phyloP scores from a whole-genome alignment of 768 basidiomycete species.

The Lactarius quietus region DNA sequence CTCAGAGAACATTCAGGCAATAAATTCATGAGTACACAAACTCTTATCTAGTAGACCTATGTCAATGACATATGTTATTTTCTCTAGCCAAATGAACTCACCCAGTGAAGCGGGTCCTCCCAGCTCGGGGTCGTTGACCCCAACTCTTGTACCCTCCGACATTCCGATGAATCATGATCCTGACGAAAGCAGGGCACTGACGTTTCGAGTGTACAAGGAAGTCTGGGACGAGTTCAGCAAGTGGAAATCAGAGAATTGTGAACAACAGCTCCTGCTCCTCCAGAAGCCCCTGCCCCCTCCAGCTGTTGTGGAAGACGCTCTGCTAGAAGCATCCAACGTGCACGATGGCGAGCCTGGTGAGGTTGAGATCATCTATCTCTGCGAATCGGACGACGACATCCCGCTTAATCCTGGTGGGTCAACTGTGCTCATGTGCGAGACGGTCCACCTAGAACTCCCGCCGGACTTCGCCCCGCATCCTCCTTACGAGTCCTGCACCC shows the following conservation, averaged over 20 bases:
- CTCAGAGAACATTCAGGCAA: not conserved
- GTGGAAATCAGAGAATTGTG: constrained; percentile 30
- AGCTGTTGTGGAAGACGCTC: not conserved
- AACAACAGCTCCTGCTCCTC: constrained; percentile 20
- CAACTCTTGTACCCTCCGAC: not conserved
- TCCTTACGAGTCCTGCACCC: constrained; percentile 56
- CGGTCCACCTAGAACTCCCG: not conserved
- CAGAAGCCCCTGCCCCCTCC: constrained; percentile 18
- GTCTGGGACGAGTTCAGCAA: constrained; percentile 31
- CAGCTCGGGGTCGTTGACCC: not conserved
- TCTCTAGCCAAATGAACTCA: constrained; percentile 1
- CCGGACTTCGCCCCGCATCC: constrained; percentile 31
- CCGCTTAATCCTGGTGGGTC: constrained; percentile 1
- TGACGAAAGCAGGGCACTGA: constrained; percentile 5
- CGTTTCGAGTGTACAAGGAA: constrained; percentile 23
- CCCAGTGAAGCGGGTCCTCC: not conserved
- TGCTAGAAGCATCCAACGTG: not conserved
- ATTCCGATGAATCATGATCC: not conserved
- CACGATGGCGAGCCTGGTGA: constrained; percentile 1
- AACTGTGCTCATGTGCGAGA: constrained; percentile 7
- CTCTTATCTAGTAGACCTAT: not conserved
- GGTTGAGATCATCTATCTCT: constrained; percentile 8
- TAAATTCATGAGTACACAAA: constrained; percentile 1
- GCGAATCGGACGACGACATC: constrained; percentile 16
- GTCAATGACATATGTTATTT: no score